Percentiles rank a stretch among this genome's conserved stretches.
phyloP scores from a whole-genome alignment of 2,329 filamentous ascomycete species.

The Graphium sp. region DNA sequence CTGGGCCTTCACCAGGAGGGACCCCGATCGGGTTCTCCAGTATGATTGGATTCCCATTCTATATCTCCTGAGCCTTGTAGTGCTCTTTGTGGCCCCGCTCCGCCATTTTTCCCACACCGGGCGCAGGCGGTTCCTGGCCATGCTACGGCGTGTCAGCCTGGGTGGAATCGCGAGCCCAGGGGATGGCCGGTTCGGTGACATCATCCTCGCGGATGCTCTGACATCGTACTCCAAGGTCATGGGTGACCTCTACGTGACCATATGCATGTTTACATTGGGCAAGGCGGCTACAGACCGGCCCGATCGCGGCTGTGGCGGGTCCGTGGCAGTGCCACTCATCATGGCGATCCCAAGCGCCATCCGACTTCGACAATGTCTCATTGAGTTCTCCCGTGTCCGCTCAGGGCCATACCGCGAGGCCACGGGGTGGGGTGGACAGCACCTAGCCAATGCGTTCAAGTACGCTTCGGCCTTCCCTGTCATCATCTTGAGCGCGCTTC shows the following conservation, averaged over 20 bases:
- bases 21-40: slow-evolving; percentile 49
- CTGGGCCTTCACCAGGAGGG: slow-evolving; percentile 64
- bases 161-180: slow-evolving; percentile 75
- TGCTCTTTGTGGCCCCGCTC: slow-evolving; percentile 58
- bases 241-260: slow-evolving; percentile 71
- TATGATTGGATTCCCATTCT: slow-evolving; percentile 79
- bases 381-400: slow-evolving; percentile 63
- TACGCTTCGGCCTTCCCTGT: slow-evolving; percentile 92
- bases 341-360: slow-evolving; percentile 73
- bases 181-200: slow-evolving; percentile 82
- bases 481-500: slow-evolving; percentile 61
- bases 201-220: slow-evolving; percentile 81
- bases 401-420: slow-evolving; percentile 35
- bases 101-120: slow-evolving; percentile 52
- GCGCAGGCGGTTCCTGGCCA: slow-evolving; percentile 58
- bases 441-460: slow-evolving; percentile 86
- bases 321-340: slow-evolving; percentile 65
- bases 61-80: slow-evolving; percentile 57
- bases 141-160: slow-evolving; percentile 60
- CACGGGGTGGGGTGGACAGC: slow-evolving; percentile 63
- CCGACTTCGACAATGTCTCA: slow-evolving; percentile 80
- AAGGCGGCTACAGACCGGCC: slow-evolving; percentile 65
- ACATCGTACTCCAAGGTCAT: slow-evolving; percentile 91
- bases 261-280: slow-evolving; percentile 72
- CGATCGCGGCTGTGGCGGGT: slow-evolving; percentile 66